These are phyloP conservation scores for Candida endomychidarum DNA, from an alignment of 805 yeast genomes.

Conservation along the genomic window DNA sequence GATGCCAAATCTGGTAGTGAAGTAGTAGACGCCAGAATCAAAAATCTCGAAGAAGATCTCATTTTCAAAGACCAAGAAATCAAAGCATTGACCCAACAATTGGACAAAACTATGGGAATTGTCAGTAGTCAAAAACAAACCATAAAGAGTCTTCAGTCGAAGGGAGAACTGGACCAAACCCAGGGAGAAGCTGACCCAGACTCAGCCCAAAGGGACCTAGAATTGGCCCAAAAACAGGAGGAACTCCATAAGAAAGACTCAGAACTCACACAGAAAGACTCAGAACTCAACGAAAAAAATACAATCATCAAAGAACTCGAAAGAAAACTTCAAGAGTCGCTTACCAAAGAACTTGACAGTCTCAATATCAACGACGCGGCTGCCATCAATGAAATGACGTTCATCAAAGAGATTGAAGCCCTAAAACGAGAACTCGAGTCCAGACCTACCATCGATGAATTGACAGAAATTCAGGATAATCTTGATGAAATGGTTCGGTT, in stretches of 20 bases:
- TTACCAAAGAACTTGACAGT: slow-evolving; percentile 13
- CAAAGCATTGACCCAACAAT: slow-evolving; percentile 17
- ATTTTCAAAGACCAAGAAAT: slow-evolving; percentile 15
- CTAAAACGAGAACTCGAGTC: slow-evolving; percentile 32
- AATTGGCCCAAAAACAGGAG: no score
- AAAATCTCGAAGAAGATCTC: neutral
- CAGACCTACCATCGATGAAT: slow-evolving; percentile 44
- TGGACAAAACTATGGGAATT: slow-evolving; percentile 12
- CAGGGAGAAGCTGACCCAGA: neutral
- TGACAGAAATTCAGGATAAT: slow-evolving; percentile 43
- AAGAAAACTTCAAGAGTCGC: slow-evolving; percentile 13
- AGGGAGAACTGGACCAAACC: neutral
- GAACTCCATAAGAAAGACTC: no score
- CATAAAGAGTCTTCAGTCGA: slow-evolving; percentile 9
- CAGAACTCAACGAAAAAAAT: slow-evolving; percentile 9
- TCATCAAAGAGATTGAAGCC: slow-evolving; percentile 22
- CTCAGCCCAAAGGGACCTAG: no score
- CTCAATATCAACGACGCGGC: slow-evolving; percentile 17
- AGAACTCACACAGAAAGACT: no score
- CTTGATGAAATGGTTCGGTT: slow-evolving; percentile 42
- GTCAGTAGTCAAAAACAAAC: slow-evolving; percentile 13
- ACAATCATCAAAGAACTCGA: slow-evolving; percentile 13
- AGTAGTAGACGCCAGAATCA: no score
- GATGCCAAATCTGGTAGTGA: no score
- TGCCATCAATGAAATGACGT: slow-evolving; percentile 14